phyloP scores from a whole-genome alignment of 2,329 filamentous ascomycete genomes.

The Aphanoascus verrucosus region DNA sequence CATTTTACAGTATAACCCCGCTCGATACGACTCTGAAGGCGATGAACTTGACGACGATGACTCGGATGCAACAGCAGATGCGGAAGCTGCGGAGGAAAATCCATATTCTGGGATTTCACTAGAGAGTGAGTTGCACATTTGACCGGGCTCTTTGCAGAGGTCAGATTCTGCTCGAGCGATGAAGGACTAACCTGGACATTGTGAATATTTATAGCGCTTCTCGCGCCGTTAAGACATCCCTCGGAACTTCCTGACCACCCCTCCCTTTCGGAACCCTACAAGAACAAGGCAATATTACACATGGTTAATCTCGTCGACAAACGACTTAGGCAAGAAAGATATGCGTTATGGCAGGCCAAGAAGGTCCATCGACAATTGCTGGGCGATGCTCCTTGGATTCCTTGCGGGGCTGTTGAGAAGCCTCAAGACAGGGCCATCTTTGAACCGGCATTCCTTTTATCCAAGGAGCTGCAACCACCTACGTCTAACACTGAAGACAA shows the following conservation, averaged over 20 bases:
- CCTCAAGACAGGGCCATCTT: constrained; percentile 41
- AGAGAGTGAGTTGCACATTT: constrained; percentile 38
- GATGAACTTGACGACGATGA: constrained; percentile 50
- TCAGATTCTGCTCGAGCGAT: background rate
- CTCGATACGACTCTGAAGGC: constrained; percentile 53
- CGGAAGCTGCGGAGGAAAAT: constrained; percentile 48
- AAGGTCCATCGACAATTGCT: constrained; percentile 48
- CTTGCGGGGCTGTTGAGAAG: constrained; percentile 44
- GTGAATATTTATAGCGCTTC: constrained; percentile 37
- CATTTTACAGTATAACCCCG: constrained; percentile 49
- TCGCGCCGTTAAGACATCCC: constrained; percentile 52
- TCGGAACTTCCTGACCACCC: constrained; percentile 51
- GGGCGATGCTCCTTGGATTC: constrained; percentile 51
- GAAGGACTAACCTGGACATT: background rate
- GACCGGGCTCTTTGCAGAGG: background rate
- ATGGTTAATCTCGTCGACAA: constrained; percentile 47
- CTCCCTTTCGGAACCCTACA: constrained; percentile 48
- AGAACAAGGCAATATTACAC: constrained; percentile 47
- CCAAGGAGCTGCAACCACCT: constrained; percentile 15
- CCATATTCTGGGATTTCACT: constrained; percentile 49
- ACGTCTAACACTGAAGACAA: background rate
- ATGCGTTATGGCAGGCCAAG: constrained; percentile 48
- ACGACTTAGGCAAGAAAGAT: constrained; percentile 48
- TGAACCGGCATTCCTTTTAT: constrained; percentile 22
- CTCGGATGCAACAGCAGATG: constrained; percentile 48